Base-by-base conservation (phyloP, 768 basidiomycete genomes). In the Asterophora lycoperdoides region DNA sequence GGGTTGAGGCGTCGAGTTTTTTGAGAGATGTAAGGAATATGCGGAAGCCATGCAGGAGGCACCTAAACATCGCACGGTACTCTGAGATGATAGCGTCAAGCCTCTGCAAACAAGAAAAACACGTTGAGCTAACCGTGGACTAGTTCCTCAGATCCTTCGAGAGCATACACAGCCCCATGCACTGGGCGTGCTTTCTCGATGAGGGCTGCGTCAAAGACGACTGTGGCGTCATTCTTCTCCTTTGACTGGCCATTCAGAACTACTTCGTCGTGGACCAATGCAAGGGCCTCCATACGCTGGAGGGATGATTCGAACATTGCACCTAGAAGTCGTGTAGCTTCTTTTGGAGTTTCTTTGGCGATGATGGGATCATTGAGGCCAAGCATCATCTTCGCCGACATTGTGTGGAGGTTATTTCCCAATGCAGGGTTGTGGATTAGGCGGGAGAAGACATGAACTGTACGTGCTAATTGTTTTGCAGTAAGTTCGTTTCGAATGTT, bases 371-470 rank as follows among this genome's bases (percentile, higher is more conserved):
- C 96, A 36, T 89, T 79, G 41, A 96, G 76, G 53, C 88, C 89
- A 60, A 93, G 88, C 64, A 97, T 84, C 70, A 96, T 84, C 67
- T 97, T 98, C 44, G 88, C 86, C 55, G 89, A 91, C 63, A 97
- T 76, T 10, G 89, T 90, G 60, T 97, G 93, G 29, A 94, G 80
- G 47, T 80, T 83, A 56, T 79, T 83, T 8, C 81, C 77, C 39
- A 94, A 78, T 15, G 88, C 83, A 1, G 89, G 80, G 61, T 96
- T 93, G 68, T 97, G 95, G 42, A 96, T 79, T 60, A 91, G 83
- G 41, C 84, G 82, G 1, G 93, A 89, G 64, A 90, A 96, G 45
- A 89, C 80, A 57, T 87, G 82, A 19, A 93, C 82, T 48, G 95
- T 81, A 14, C 81, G 80, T 4, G 81, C 74, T 15, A 97, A 72